Evolutionary conservation across 169 alveolate genomes (phyloP), one percentile per base, ranked within the genome.

Genomic region (Neospora caninum): DNA sequence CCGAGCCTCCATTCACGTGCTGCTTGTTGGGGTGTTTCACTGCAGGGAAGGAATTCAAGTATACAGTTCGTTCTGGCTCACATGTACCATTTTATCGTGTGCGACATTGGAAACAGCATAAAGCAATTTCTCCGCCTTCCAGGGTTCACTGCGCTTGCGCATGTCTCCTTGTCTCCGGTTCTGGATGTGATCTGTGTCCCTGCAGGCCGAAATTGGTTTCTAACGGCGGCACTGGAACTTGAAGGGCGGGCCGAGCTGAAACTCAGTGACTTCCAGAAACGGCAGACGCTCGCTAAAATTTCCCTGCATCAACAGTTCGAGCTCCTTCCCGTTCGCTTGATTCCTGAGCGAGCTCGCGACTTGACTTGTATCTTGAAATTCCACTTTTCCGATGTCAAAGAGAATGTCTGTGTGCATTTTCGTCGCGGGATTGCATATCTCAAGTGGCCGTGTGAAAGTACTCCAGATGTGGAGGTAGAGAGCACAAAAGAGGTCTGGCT

Each of bases 191-290:
- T 29, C 78, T 29, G 34, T 70, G 49, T 91, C 9, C 49, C 49
- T 54, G 88, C 91, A 92, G 94, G 87, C 0, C 43, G 94, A 45
- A 92, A 92, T 54, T 93, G 93, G 93, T 87, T 41, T 43, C 58
- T 93, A 9, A 93, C 95, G 7, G 88, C 95, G 22, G 95, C 95
- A 22, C 22, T 64, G 31, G 95, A 92, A 38, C 36, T 43, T 0
- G 95, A 92, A 34, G 95, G 92, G 16, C 45, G 41, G 43, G 69
- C 88, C 41, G 86, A 53, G 42, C 53, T 92, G 70, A 29, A 34
- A 7, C 25, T 92, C 36, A 86, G 94, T 25, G 88, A 82, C 73
- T 34, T 25, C 39, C 94, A 92, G 54, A 92, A 92, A 78, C 64
- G 88, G 78, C 94, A 92, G 20, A 31, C 82, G 49, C 36, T 89